Evolutionary conservation across 768 basidiomycete species (phyloP), one percentile per base, ranked within the genome.

Genomic region (Boletus rufocinnamomeus): DNA sequence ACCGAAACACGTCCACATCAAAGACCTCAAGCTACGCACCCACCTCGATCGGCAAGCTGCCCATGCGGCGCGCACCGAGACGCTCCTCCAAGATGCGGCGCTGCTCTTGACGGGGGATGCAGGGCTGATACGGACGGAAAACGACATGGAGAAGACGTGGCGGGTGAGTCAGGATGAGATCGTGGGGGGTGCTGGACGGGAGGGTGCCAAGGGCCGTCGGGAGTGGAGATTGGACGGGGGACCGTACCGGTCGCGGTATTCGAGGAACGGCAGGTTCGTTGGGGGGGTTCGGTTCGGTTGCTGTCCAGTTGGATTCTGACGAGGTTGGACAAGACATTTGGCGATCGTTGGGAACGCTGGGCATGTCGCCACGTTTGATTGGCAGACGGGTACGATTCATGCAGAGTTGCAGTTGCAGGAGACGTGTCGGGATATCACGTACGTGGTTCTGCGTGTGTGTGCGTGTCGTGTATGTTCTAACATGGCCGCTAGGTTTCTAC

Each of bases 321-420:
- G 28, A 19, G 4, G 40, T 44, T n/a, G 14, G 23, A 4, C 10
- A 57, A 92, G 95, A 72, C 88, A 96, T 72, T 71, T 98, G 54
- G 95, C 93, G 0, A 86, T 98, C 62, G 91, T 84, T 0, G 94
- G 94, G 6, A 81, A 80, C 14, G 80, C 78, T 35, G 95, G 97
- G 0, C 94, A 97, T 75, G 86, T 93, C 19, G 91, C 93, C 3
- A 91, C 94, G 0, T 95, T 98, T 65, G 95, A 98, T 72, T 95
- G 92, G 92, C 87, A 91, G 69, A 85, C 89, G 0, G 94, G 93
- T 0, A 84, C 84, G 34, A 75, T 97, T 28, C 91, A 95, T 67
- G 81, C 90, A 6, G 96, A 98, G 69, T 77, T 98, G 19, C 93
- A 96, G 63, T 75, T 98, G 9, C 84, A 85, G 60, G 96, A 98